phyloP scores from a whole-genome alignment of 768 basidiomycete species.

The Auriscalpium vulgare region DNA sequence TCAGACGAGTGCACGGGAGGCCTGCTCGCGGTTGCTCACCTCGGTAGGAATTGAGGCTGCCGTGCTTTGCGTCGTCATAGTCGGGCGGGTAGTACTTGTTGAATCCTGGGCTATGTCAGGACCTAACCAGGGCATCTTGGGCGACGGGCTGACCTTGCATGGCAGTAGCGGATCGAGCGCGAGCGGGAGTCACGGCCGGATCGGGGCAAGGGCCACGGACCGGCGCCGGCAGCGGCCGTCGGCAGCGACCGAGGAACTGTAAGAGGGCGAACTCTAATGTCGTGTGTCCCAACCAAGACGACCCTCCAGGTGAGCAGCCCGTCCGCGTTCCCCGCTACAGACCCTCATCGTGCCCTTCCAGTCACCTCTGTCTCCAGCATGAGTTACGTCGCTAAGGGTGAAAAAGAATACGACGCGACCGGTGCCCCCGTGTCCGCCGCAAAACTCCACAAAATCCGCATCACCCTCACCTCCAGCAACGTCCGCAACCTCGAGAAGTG shows the following conservation, averaged over 20 bases:
- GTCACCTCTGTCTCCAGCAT: slow-evolving; percentile 40
- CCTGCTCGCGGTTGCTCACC: slow-evolving; percentile 24
- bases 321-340: background rate
- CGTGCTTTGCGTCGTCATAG: slow-evolving; percentile 62
- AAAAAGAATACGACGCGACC: slow-evolving; percentile 95
- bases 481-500: slow-evolving; percentile 99
- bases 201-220: too few relatives aligned
- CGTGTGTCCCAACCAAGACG: background rate
- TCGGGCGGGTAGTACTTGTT: slow-evolving; percentile 80
- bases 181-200: background rate
- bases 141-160: slow-evolving; percentile 34
- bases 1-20: background rate
- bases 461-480: slow-evolving; percentile 97
- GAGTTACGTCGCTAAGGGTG: slow-evolving; percentile 99
- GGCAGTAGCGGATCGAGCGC: background rate
- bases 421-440: slow-evolving; percentile 78
- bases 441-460: slow-evolving; percentile 98
- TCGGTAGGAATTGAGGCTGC: slow-evolving; percentile 65
- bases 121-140: background rate
- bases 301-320: slow-evolving; percentile 4
- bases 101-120: slow-evolving; percentile 37
- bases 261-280: slow-evolving; percentile 6
- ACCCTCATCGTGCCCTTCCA: slow-evolving; percentile 81
- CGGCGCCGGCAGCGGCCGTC: background rate
- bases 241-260: background rate